These are phyloP conservation scores for Mycena polygramma DNA, from an alignment of 768 basidiomycete species.

Conservation along the genomic window DNA sequence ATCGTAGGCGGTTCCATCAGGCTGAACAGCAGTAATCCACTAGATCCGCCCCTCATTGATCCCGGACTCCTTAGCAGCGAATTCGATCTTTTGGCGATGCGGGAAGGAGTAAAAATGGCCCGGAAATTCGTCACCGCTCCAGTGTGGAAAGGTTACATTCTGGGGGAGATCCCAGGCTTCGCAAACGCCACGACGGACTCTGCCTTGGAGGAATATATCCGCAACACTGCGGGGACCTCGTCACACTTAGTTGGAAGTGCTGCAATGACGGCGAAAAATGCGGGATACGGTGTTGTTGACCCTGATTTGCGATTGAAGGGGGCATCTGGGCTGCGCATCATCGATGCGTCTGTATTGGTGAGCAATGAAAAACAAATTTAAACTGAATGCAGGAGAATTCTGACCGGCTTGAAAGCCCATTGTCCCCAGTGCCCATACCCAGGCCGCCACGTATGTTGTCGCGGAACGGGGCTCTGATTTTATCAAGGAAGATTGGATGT, in stretches of 20 bases:
- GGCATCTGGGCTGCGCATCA: conserved; percentile 14
- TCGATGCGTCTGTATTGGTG: conserved; percentile 29
- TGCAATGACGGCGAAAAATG: conserved; percentile 9
- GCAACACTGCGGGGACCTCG: conserved; percentile 11
- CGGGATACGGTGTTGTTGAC: conserved; percentile 24
- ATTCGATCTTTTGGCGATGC: conserved; percentile 40
- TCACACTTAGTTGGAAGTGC: conserved; percentile 19
- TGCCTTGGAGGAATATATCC: conserved; percentile 10
- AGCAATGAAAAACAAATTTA: not conserved
- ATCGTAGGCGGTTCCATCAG: conserved; percentile 40
- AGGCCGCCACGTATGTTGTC: conserved; percentile 23
- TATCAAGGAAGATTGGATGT: conserved; percentile 15
- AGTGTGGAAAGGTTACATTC: conserved; percentile 13
- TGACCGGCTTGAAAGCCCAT: conserved; percentile 5
- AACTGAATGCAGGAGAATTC: not conserved
- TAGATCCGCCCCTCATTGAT: conserved; percentile 57
- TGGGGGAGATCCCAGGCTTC: conserved; percentile 2
- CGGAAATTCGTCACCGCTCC: conserved; percentile 15
- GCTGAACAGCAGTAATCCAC: conserved; percentile 54
- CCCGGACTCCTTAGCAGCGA: conserved; percentile 53
- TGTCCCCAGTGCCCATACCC: conserved; percentile 20
- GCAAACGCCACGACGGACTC: conserved; percentile 14
- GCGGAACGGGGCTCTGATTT: conserved; percentile 24
- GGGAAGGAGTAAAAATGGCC: conserved; percentile 24
- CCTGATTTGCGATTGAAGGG: conserved; percentile 27